Evolutionary conservation across 106 monocot species (phyloP).

Genomic region (Gastrodia elata): DNA sequence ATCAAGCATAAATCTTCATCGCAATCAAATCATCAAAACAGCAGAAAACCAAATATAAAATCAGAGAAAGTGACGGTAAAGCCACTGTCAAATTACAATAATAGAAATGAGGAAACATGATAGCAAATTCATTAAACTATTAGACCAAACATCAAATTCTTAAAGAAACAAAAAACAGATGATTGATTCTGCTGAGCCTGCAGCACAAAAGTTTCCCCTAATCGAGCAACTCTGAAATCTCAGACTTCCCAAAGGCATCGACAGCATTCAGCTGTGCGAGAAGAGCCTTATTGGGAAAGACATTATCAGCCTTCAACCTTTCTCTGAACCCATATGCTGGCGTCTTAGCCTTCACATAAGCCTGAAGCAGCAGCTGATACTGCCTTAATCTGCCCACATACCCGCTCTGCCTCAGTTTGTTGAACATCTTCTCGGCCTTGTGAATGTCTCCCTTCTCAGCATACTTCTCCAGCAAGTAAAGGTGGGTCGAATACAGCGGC

Average conservation of each 20-base stretch:
- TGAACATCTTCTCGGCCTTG: conserved; percentile 71
- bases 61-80: no score
- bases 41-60: no score
- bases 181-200: no score
- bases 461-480: conserved; percentile 44
- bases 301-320: conserved; percentile 65
- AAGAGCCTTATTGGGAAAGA: conserved; percentile 39
- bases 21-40: no score
- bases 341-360: conserved; percentile 53
- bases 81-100: no score
- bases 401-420: conserved; percentile 37
- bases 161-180: no score
- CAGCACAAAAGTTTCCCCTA: no score
- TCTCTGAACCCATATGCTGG: conserved; percentile 87
- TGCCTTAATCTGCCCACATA: conserved; percentile 44
- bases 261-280: conserved; percentile 22
- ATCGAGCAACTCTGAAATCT: conserved; percentile 39
- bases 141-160: no score
- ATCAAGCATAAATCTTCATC: no score
- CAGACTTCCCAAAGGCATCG: conserved; percentile 42
- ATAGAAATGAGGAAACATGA: no score
- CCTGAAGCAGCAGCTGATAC: conserved; percentile 55
- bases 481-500: conserved; percentile 46
- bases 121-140: no score
- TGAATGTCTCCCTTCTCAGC: conserved; percentile 57